Percentiles rank a stretch among this genome's conserved stretches.
These are phyloP conservation scores for Orobanche coerulescens DNA, from an alignment of 257 asterid species.

Conservation along the genomic window DNA sequence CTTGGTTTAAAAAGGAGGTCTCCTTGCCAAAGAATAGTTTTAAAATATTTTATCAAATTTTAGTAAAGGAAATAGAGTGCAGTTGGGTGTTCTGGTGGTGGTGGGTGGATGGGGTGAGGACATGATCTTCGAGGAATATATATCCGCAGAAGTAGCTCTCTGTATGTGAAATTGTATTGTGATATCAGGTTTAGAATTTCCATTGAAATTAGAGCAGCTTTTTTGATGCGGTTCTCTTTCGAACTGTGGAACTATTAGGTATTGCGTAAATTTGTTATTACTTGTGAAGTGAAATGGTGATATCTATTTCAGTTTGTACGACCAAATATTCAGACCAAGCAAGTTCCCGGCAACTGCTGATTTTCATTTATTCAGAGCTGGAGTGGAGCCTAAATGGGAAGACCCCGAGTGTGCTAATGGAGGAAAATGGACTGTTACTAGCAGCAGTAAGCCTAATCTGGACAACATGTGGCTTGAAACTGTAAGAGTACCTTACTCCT, in stretches of 20 bases:
- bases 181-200: neutral
- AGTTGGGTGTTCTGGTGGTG: neutral
- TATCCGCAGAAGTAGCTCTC: neutral
- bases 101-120: neutral
- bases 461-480: slow-evolving; percentile 93
- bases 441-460: slow-evolving; percentile 46
- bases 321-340: slow-evolving; percentile 79
- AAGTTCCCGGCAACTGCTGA: slow-evolving; percentile 67
- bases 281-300: slow-evolving; percentile 16
- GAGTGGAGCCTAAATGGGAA: slow-evolving; percentile 98
- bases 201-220: neutral
- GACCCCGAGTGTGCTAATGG: slow-evolving; percentile 95
- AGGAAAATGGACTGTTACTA: slow-evolving; percentile 76
- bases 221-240: neutral
- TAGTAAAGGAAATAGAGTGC: neutral
- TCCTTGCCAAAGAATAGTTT: neutral
- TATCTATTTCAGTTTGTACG: slow-evolving; percentile 61
- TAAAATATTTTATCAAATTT: neutral
- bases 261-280: neutral
- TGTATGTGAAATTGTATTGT: neutral
- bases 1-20: neutral
- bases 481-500: slow-evolving; percentile 33
- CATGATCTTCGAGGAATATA: too few species aligned
- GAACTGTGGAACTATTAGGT: neutral
- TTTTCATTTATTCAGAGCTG: slow-evolving; percentile 81